Evolutionary conservation across 2,329 filamentous ascomycete species (phyloP).

Genomic region (Aspergillus sp.): DNA sequence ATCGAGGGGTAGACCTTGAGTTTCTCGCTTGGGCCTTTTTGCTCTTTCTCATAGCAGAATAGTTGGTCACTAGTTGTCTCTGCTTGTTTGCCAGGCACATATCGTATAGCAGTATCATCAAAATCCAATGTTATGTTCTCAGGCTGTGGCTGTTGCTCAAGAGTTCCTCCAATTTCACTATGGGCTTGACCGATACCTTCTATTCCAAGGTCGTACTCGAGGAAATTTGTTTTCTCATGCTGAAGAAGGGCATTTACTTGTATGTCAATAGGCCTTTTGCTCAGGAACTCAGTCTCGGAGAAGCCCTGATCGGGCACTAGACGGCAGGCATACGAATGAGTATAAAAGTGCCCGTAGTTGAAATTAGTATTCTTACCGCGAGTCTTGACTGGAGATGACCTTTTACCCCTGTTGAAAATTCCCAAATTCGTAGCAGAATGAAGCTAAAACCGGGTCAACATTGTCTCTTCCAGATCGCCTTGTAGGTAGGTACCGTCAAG

Average conservation of each 20-base stretch:
- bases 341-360: not conserved
- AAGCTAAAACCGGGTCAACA: constrained; percentile 23
- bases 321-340: not conserved
- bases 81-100: not conserved
- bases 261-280: constrained; percentile 1
- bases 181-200: not conserved
- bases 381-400: constrained; percentile 31
- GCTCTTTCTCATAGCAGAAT: not conserved
- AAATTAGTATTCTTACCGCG: constrained; percentile 4
- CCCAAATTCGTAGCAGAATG: constrained; percentile 23
- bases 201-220: not conserved
- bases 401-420: constrained; percentile 38
- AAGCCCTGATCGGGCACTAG: constrained; percentile 21
- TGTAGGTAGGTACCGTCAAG: constrained; percentile 48
- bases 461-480: not conserved
- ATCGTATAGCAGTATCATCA: not conserved
- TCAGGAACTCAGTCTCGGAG: constrained; percentile 24
- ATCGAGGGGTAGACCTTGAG: not conserved
- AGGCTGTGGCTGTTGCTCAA: not conserved
- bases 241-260: not conserved
- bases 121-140: not conserved
- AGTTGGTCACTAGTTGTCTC: not conserved
- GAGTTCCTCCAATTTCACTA: not conserved
- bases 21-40: no score
- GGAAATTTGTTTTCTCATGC: not conserved